Percentiles rank a stretch among this genome's conserved stretches.
Evolutionary conservation across 208 protist genomes (phyloP).

Genomic region (Leishmania aethiopica): DNA sequence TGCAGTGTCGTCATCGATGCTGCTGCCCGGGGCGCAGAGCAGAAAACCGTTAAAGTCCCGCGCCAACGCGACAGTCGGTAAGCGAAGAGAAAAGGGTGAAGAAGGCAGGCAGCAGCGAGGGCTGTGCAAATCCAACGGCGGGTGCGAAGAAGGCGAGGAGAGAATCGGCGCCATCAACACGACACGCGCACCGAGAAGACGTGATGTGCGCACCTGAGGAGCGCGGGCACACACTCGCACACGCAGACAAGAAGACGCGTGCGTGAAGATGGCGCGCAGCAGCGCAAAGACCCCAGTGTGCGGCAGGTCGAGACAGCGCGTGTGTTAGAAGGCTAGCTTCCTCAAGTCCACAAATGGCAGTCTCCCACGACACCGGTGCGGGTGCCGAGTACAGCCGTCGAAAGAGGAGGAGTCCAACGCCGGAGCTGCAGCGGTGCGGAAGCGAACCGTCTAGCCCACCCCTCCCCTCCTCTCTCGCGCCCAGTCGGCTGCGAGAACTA

Average conservation of each 20-base stretch:
- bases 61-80: background rate
- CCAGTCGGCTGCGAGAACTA: background rate
- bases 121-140: background rate
- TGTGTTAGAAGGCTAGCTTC: background rate
- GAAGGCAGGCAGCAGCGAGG: background rate
- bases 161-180: background rate
- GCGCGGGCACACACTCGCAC: conserved; percentile 1
- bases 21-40: background rate
- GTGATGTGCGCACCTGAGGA: background rate
- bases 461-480: background rate
- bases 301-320: background rate
- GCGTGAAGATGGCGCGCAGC: background rate
- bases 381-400: background rate
- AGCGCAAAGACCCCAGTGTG: background rate
- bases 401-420: background rate
- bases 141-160: background rate
- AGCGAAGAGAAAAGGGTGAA: background rate
- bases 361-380: background rate
- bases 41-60: background rate
- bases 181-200: background rate
- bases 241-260: background rate
- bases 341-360: background rate
- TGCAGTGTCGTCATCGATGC: background rate
- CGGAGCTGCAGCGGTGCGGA: background rate
- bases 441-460: background rate